Percentiles rank a stretch among this genome's conserved stretches.
These are phyloP conservation scores for Nematodospora valgi DNA, from an alignment of 805 yeast species.

Conservation along the genomic window DNA sequence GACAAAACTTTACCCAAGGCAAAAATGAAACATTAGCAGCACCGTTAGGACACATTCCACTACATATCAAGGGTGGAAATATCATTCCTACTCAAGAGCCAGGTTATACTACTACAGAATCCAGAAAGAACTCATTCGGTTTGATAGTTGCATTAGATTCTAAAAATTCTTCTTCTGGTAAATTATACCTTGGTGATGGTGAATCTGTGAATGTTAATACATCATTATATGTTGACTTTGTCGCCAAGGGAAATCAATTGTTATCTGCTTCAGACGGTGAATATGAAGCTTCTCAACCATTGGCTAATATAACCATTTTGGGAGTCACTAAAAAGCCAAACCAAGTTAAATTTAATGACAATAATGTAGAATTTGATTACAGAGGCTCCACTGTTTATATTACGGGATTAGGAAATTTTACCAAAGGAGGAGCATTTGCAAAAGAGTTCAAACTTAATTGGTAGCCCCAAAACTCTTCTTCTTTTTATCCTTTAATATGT, in stretches of 20 bases:
- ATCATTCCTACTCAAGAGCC: slow-evolving; percentile 21
- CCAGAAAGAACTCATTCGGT: slow-evolving; percentile 19
- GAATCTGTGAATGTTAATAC: slow-evolving; percentile 15
- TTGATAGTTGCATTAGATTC: slow-evolving; percentile 20
- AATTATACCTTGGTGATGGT: slow-evolving; percentile 22
- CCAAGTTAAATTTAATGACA: slow-evolving; percentile 13
- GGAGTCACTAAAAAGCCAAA: slow-evolving; percentile 17
- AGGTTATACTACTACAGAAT: slow-evolving; percentile 20
- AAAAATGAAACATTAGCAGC: slow-evolving; percentile 21
- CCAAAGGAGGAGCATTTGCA: no score
- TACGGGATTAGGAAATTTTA: no score
- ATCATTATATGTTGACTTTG: slow-evolving; percentile 17
- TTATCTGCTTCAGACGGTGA: slow-evolving; percentile 13
- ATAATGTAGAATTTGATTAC: slow-evolving; percentile 12
- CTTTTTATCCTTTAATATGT: no score
- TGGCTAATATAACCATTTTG: slow-evolving; percentile 19
- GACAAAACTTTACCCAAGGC: slow-evolving; percentile 14
- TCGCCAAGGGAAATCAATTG: slow-evolving; percentile 11
- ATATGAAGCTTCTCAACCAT: slow-evolving; percentile 14
- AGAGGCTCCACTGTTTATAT: slow-evolving; percentile 16
- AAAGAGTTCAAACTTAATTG: no score
- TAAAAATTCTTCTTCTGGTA: slow-evolving; percentile 16
- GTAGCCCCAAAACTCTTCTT: no score
- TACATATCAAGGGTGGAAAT: slow-evolving; percentile 21
- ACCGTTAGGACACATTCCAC: slow-evolving; percentile 23